Evolutionary conservation across 169 alveolate species (phyloP), one percentile per base, ranked within the genome.

Genomic region (Eimeria sp.): DNA sequence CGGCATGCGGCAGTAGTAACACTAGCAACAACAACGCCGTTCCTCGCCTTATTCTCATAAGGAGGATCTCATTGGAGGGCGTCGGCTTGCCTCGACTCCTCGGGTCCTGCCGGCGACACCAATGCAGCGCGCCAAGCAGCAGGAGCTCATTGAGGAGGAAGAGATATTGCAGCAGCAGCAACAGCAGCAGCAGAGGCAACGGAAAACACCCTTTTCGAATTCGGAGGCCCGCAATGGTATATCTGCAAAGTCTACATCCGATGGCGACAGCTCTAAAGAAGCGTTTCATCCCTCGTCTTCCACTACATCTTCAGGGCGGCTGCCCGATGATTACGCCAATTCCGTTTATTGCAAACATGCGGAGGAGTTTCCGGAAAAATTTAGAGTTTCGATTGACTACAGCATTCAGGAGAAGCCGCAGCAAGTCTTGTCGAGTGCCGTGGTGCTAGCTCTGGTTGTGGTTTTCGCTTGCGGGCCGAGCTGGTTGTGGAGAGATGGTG

Each of bases 291-390:
- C 89, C 40, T 34, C 40, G 6, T 11, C 22, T 25, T 80, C 70
- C 13, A 5, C 6, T 6, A 5, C 47, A 6, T 16, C 54, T 9
- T 34, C 57, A 6, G 84, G 84, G 49, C 70, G 70, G 40, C 70
- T 11, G 27, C 43, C 89, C 6, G 89, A 80, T 16, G 89, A 43
- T 70, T 80, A 80, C n/a, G 89, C 89, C 70, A 80, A 80, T 58
- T 76, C 90, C 9, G 80, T 76, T 16, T 90, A 90, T 70, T 80
- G 89, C 88, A 83, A 91, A 30, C 82, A 91, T 34, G 95, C 91
- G 22, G 90, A 65, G 67, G 89, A 91, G 16, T 73, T 49, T 22
- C 65, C 90, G 11, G 80, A 91, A 5, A 91, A 91, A 75, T 92
- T 92, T n/a, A 65, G 92, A 51, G 92, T 51, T 30, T 13, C 67